Base-by-base conservation (phyloP, 306 rosid species). In the Cajanus cajan region DNA sequence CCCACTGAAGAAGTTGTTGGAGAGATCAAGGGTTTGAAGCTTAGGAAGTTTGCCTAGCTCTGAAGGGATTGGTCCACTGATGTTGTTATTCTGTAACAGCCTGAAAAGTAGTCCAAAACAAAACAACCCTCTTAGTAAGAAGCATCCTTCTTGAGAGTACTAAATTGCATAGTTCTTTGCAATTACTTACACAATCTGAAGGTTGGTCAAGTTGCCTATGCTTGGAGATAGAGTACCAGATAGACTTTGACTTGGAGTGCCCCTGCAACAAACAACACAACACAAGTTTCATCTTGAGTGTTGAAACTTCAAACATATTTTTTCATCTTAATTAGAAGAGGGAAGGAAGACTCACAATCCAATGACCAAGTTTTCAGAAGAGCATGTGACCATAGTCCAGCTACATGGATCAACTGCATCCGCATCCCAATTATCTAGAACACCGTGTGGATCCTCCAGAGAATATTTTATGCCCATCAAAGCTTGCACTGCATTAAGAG, bases 361-460 rank as follows among this genome's bases (percentile, higher is more conserved):
- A 85, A 90, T 87, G 80, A 96, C 99, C 7, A 91, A 68, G 79
- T 83, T 89, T 18, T 93, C 99, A 68, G 88, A 40, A n/a, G 99
- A 96, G 84, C 99, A 96, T 9, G 97, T 93, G 74, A 96, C 96
- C 99, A 96, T 96, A 50, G 96, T 93, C 99, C 99, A 96, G 74
- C 98, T 96, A 88, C 99, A 96, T 77, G 99, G 99, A 87, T 96
- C 99, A 84, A 96, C 99, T n/a, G 99, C 86, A 68, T 91, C 90
- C 6, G 81, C 90, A 82, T 96, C 99, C 99, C 99, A 96, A 77
- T 93, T 91, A 21, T 93, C 97, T 19, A 96, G 83, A 76, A 93
- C 97, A 51, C 96, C 98, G 84, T 85, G 99, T 54, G 99, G 99
- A 91, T 96, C 99, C 84, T 52, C 79, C 24, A 96, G 78, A 67